Conservation (phyloP, 2,329 filamentous ascomycete species). For the Botrytis deweyae region DNA sequence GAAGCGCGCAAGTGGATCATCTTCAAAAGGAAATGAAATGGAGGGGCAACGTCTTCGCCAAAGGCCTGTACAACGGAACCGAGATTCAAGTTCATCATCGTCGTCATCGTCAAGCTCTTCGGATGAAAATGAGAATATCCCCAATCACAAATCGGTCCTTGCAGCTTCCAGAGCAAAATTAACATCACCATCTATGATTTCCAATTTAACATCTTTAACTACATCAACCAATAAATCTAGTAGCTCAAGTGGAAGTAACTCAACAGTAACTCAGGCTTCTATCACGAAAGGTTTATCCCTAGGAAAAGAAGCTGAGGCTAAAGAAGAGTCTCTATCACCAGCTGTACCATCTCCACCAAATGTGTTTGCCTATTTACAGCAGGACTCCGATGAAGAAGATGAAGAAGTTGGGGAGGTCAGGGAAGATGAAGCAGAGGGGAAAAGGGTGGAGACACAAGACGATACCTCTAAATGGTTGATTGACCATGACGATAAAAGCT, state of each 20-base stretch:
- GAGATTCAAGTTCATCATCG: slow-evolving; percentile 29
- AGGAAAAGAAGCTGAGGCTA: slow-evolving; percentile 27
- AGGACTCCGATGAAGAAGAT: slow-evolving; percentile 24
- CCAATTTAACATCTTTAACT: slow-evolving; percentile 37
- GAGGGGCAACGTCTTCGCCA: slow-evolving; percentile 27
- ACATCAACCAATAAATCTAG: slow-evolving; percentile 41
- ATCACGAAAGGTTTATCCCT: slow-evolving; percentile 30
- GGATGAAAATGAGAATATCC: slow-evolving; percentile 30
- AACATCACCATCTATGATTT: slow-evolving; percentile 40
- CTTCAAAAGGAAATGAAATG: slow-evolving; percentile 25
- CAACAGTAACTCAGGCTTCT: slow-evolving; percentile 44
- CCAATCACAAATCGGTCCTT: slow-evolving; percentile 33
- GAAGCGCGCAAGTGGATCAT: slow-evolving; percentile 26
- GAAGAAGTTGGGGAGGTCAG: not conserved
- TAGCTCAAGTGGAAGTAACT: slow-evolving; percentile 45
- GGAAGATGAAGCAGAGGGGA: not conserved
- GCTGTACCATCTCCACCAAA: slow-evolving; percentile 37
- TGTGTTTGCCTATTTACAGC: slow-evolving; percentile 36
- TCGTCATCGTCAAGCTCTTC: slow-evolving; percentile 30
- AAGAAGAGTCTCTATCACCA: slow-evolving; percentile 34
- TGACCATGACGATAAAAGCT: slow-evolving; percentile 9
- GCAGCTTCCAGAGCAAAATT: slow-evolving; percentile 34
- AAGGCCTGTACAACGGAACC: slow-evolving; percentile 27
- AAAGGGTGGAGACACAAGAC: slow-evolving; percentile 17
- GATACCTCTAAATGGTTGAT: slow-evolving; percentile 27